Evolutionary conservation across 345 rosid genomes (phyloP).

Genomic region (Sisymbrium altissimum): DNA sequence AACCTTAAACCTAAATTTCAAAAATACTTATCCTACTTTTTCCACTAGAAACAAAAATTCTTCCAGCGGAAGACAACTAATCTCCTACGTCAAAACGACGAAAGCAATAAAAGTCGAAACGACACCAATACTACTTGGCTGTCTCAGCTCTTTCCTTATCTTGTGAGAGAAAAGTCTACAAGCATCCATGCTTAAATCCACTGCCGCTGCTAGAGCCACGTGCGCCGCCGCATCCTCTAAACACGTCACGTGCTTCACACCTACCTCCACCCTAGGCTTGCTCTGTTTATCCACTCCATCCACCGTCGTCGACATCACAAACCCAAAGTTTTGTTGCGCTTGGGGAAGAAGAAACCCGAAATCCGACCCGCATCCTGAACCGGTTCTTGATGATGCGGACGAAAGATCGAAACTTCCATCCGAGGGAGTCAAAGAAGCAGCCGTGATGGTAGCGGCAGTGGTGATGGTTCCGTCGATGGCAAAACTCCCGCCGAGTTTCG

Average conservation of each 20-base stretch:
- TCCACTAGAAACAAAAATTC: slow-evolving; percentile 1
- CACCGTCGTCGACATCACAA: slow-evolving; percentile 76
- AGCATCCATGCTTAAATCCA: slow-evolving; percentile 94
- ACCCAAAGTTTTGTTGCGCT: slow-evolving; percentile 38
- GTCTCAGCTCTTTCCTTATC: slow-evolving; percentile 73
- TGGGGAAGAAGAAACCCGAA: slow-evolving; percentile 17
- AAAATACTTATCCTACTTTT: neutral
- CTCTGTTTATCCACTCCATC: slow-evolving; percentile 47
- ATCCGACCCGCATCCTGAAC: slow-evolving; percentile 67
- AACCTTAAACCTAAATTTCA: neutral
- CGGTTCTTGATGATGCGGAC: slow-evolving; percentile 41
- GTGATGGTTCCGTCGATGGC: slow-evolving; percentile 49
- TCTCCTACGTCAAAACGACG: slow-evolving; percentile 40
- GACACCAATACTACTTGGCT: slow-evolving; percentile 39
- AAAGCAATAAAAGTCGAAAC: slow-evolving; percentile 35
- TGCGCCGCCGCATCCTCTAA: slow-evolving; percentile 85
- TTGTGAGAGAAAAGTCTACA: slow-evolving; percentile 69
- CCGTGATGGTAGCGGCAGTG: slow-evolving; percentile 12
- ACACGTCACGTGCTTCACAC: slow-evolving; percentile 82
- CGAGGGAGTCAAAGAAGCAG: slow-evolving; percentile 45
- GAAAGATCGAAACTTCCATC: slow-evolving; percentile 69
- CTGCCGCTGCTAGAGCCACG: slow-evolving; percentile 85
- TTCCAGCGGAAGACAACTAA: slow-evolving; percentile 7
- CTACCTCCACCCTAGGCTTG: slow-evolving; percentile 68
- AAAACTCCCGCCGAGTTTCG: slow-evolving; percentile 67